Evolutionary conservation across 2,329 filamentous ascomycete species (phyloP).

Genomic region (Pyricularia sp.): DNA sequence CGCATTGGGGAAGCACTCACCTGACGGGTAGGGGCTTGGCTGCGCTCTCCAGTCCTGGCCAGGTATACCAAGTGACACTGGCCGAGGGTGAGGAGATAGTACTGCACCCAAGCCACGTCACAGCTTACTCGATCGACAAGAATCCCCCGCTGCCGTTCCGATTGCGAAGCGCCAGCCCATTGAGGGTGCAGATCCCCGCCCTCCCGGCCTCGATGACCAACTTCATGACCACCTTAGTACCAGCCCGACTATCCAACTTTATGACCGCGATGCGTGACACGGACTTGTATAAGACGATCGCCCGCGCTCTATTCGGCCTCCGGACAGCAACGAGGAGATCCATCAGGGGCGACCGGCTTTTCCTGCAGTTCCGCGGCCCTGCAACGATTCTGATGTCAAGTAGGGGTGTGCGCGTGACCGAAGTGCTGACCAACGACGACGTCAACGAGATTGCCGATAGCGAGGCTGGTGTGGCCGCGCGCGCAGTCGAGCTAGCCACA

Average conservation of each 20-base stretch:
- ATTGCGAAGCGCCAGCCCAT: conserved; percentile 59
- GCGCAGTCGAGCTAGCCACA: conserved; percentile 38
- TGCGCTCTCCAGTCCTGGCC: conserved; percentile 72
- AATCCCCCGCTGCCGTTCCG: conserved; percentile 72
- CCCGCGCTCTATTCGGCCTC: conserved; percentile 51
- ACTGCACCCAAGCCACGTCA: conserved; percentile 79
- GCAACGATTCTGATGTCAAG: conserved; percentile 79
- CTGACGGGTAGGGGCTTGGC: conserved; percentile 79
- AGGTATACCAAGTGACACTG: conserved; percentile 76
- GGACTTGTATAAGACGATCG: conserved; percentile 56
- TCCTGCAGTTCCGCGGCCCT: conserved; percentile 81
- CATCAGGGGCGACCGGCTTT: conserved; percentile 88
- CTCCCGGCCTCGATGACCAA: conserved; percentile 23
- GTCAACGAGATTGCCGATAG: conserved; percentile 83
- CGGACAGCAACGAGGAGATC: conserved; percentile 68
- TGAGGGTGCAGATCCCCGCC: conserved; percentile 69
- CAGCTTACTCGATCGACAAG: conserved; percentile 73
- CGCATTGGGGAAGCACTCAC: conserved; percentile 84
- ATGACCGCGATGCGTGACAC: conserved; percentile 60
- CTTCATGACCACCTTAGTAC: conserved; percentile 39
- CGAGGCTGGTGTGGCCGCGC: conserved; percentile 56
- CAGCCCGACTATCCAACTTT: conserved; percentile 50
- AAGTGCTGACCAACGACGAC: conserved; percentile 64
- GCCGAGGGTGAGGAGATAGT: conserved; percentile 79
- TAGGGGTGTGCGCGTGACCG: conserved; percentile 63